Evolutionary conservation across 225 moss, liverwort and hornwort species (phyloP).

Genomic region (Physcomitrium patens): DNA sequence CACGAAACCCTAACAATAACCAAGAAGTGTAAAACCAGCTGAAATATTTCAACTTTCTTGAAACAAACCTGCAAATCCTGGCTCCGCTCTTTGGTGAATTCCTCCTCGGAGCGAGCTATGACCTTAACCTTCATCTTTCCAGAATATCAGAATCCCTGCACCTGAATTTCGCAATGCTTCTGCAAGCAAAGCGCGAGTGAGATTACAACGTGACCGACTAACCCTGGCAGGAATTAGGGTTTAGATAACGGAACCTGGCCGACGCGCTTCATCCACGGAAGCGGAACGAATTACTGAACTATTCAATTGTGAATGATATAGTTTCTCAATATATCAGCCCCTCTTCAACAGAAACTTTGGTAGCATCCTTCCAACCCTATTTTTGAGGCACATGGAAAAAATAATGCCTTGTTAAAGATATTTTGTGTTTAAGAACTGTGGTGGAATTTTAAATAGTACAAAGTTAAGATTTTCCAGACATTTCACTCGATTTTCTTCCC

Average conservation of each 20-base stretch:
- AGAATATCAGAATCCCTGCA: not conserved
- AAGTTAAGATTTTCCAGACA: too few species aligned
- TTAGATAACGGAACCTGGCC: not conserved
- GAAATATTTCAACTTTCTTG: not conserved
- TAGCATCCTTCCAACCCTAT: too few species aligned
- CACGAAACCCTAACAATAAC: slow-evolving; percentile 1
- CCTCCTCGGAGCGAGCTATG: slow-evolving; percentile 74
- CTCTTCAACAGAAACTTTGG: too few species aligned
- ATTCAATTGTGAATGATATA: not conserved
- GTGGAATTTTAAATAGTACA: too few species aligned
- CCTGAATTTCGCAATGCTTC: slow-evolving; percentile 24
- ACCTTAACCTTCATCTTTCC: slow-evolving; percentile 85
- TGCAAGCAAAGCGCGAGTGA: not conserved
- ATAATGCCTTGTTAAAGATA: too few species aligned
- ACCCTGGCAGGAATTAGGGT: not conserved
- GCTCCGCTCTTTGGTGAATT: slow-evolving; percentile 77
- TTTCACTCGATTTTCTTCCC: too few species aligned
- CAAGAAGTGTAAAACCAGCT: not conserved
- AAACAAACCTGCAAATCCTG: slow-evolving; percentile 76
- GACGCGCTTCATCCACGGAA: not conserved
- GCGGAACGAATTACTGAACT: not conserved
- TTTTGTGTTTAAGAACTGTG: too few species aligned
- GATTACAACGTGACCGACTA: not conserved
- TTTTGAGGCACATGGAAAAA: too few species aligned
- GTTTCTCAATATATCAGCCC: too few species aligned